Evolutionary conservation across 139 green algal genomes (phyloP), one percentile per base, ranked within the genome.

Genomic region (Auxenochlorella pyrenoidosa): DNA sequence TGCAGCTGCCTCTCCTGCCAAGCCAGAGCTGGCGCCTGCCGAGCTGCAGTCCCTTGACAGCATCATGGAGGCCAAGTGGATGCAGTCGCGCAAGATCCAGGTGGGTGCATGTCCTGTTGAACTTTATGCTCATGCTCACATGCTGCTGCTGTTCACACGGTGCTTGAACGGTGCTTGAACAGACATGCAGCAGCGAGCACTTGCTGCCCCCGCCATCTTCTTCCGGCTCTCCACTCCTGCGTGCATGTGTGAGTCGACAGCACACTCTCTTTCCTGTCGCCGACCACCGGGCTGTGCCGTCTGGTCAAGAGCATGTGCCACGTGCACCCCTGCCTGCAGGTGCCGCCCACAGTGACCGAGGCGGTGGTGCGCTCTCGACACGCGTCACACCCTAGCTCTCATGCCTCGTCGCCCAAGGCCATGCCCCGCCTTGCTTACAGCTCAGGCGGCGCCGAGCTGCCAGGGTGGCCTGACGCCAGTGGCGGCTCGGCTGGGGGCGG

Each of bases 31-130:
- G 34, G 66, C 79, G 22, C 59, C 68, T 21, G 82, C 68, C 12
- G 82, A 77, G 84, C 36, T 58, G 73, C 28, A 40, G 10, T 75
- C 58, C 18, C 72, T 88, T 32, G 84, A 88, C 24, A 75, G 84
- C 72, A 72, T 88, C 73, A 83, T 82, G 18, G 84, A 88, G 38
- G 72, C 51, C 68, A 79, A 80, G 58, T 88, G 84, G 84, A 83
- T 82, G 84, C 84, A 83, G 54, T 68, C 36, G 26, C 75, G 68
- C 72, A 82, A 75, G 54, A 70, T 88, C 8, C 73, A 78, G 79
- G 79, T 75, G 38, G 2, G 58, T 26, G 21, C 10, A 22, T 10
- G n/a, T n/a, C 32, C 63, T 30, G 26, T 71, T 71, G n/a, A n/a
- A n/a, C n/a, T n/a, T 36, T 71, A 54, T 54, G 47, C 47, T 54